Base-by-base conservation (phyloP, 140 eudicot species). In the Artemisia princeps region DNA sequence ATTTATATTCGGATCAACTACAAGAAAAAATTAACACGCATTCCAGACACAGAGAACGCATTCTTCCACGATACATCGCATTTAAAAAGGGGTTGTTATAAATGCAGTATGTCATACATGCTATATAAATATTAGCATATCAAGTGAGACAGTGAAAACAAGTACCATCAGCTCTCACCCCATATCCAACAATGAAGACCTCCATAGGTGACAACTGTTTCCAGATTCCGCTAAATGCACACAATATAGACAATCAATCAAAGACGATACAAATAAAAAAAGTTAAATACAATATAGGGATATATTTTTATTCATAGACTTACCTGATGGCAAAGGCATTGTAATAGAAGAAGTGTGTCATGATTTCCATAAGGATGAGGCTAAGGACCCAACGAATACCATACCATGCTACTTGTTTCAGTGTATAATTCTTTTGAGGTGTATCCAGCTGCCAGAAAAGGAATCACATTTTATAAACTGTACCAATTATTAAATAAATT, bases 271-370 rank as follows among this genome's bases (percentile, higher is more conserved):
- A 4, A 16, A 19, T 28, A 10, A 15, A 23, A 49, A n/a, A 14
- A 52, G 10, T 23, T 10, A 49, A 28, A 58, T 40, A 37, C 4
- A 40, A 20, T n/a, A 71, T 1, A 51, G 1, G 30, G 65, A 42
- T 14, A 55, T 37, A n/a, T n/a, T 15, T 70, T 58, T 51, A 5
- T 20, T 24, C 48, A 62, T 14, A 60, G 26, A 69, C 78, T 73
- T 67, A 92, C 98, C 98, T 88, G 6, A 77, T 77, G 64, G 98
- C 96, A 67, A 92, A 92, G 64, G 98, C 96, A 65, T 92, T 92
- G 78, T 88, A 92, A 72, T 88, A 86, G 46, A 77, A 88, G 66
- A 92, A 78, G 72, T 92, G 98, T 53, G 98, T 79, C 94, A 92
- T 80, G 28, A 80, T 64, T 76, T 92, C 98, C 92, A 92, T 83